Evolutionary conservation across 352 stramenopile genomes (phyloP), one percentile per base, ranked within the genome.

Genomic region (Pythium myriotylum): DNA sequence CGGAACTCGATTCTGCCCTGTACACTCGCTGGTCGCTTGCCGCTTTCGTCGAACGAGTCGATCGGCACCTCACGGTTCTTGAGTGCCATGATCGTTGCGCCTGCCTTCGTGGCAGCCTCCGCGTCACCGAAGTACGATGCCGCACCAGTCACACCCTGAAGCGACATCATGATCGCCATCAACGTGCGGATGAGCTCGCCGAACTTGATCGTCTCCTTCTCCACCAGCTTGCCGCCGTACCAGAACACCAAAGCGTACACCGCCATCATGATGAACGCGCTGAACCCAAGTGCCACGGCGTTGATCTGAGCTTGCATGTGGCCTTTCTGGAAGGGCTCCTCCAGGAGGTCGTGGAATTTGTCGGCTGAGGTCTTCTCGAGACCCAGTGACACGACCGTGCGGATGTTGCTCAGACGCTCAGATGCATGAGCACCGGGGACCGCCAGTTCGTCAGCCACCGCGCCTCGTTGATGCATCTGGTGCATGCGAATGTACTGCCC

Each of bases 21-120:
- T 1, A 83, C 33, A 3, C 47, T 63, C 6, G 41, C 50, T 0
- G 55, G 63, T 3, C 27, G 37, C 17, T 46, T 19, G 0, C 77
- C 73, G 9, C 63, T 55, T 7, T 66, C 8, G 5, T 49, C 66
- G 32, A 80, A 82, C 39, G 72, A 81, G 33, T 86, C 65, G 23
- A 87, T 83, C 1, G 72, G 42, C 1, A 74, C 9, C 17, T 68
- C n/a, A 2, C 62, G 63, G 9, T 87, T 66, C 0, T 62, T 52
- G 3, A 87, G 67, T 2, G 62, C 61, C 23, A 70, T 69, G 35
- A 83, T 83, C 6, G 66, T 62, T 7, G 59, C 60, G 0, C 72
- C 76, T 20, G 76, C 70, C 13, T 94, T 74, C 26, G 77, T 84
- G 6, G 89, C 87, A 53, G 96, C 81, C 47, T 95, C 86, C 7